Evolutionary conservation across 352 stramenopile species (phyloP), one percentile per base, ranked within the genome.

Genomic region (Globisporangium acanthophoron): DNA sequence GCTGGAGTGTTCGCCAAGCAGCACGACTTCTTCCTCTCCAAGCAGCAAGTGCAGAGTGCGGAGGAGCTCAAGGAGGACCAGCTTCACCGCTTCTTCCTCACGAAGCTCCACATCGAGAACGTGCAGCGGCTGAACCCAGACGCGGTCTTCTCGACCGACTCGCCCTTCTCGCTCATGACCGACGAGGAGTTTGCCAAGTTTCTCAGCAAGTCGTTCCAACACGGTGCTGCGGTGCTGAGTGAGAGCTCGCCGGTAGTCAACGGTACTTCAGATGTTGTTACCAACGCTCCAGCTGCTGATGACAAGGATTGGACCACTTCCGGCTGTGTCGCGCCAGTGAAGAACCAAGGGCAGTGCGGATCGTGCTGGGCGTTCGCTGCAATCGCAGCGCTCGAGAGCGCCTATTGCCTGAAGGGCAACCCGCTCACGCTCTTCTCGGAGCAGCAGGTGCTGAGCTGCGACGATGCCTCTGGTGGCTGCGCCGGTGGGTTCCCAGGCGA

Each of bases 311-410:
- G 83, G 80, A 88, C 71, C 9, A 73, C 64, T 5, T 85, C 74
- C 0, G 71, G 70, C 15, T 90, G 80, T 49, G 71, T 90, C 12
- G 69, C 70, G 7, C 18, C 29, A 5, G 66, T 99, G 20, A 98
- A 99, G 67, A 94, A 99, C 71, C 97, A 99, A 73, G 97, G 93
- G 9, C 59, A 88, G 8, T 99, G 97, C 68, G 96, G 97, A 43
- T 97, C 90, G n/a, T 99, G 97, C 78, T 99, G 97, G 96, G 92
- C 93, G 0, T 99, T 99, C 71, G 96, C 95, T 1, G 89, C 94
- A 1, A 80, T 97, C 0, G 93, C 91, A 40, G 85, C 85, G 16
- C 73, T 98, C 2, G 94, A 98, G 67, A 96, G 84, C 29, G 91
- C 88, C 7, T 73, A 97, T 60, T 96, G 87, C 27, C 72, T 98